These are phyloP conservation scores for Evernia prunastri DNA, from an alignment of 495 filamentous ascomycete species.

Conservation along the genomic window DNA sequence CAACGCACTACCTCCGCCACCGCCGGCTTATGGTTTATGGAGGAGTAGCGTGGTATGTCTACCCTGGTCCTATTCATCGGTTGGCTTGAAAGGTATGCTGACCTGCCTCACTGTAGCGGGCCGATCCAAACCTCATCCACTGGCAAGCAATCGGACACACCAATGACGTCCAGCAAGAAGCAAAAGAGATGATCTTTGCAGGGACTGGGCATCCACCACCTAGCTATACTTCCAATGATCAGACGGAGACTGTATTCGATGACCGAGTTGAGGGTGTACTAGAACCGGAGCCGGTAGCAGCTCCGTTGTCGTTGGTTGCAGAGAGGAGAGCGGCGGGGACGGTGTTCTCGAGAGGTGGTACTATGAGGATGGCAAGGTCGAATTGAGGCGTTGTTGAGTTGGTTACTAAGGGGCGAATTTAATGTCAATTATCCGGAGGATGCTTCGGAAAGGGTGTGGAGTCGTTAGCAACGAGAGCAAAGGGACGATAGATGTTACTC, in stretches of 20 bases:
- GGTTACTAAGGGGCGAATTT: neutral
- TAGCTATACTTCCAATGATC: constrained; percentile 17
- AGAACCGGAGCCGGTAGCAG: neutral
- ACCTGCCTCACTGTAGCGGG: constrained; percentile 42
- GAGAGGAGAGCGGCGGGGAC: constrained; percentile 13
- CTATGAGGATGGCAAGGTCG: neutral
- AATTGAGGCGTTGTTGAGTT: neutral
- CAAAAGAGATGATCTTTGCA: constrained; percentile 19
- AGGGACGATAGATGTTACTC: neutral
- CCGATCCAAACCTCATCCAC: constrained; percentile 72
- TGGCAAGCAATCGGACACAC: constrained; percentile 56
- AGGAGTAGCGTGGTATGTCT: constrained; percentile 63
- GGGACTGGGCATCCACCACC: constrained; percentile 22
- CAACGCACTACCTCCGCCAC: constrained; percentile 40
- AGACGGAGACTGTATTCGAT: neutral
- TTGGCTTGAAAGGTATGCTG: neutral
- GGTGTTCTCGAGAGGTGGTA: constrained; percentile 4
- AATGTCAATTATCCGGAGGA: neutral
- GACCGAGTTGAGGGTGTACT: neutral
- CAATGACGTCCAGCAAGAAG: constrained; percentile 17
- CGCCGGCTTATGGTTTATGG: constrained; percentile 87
- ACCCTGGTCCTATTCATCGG: neutral
- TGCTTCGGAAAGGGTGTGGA: too few species aligned
- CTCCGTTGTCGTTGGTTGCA: constrained; percentile 1
- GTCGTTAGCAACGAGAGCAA: neutral